Percentiles rank a stretch among this genome's conserved stretches.
Conservation (phyloP, 306 rosid species). For the Myrica gale region DNA sequence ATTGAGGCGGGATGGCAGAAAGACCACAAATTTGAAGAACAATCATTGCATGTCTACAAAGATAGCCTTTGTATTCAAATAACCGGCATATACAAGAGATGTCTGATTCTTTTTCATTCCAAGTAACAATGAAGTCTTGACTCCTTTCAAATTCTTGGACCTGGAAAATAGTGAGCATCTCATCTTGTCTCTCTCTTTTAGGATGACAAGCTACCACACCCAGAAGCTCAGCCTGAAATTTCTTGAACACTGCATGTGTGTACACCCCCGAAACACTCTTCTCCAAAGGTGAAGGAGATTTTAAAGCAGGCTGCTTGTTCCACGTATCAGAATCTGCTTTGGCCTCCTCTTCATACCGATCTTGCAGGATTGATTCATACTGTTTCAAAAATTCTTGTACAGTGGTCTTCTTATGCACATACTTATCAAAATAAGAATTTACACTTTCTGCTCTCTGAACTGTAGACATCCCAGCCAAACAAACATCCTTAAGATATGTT, state of each 20-base stretch:
- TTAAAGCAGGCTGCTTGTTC: conserved; percentile 71
- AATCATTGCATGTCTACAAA: conserved; percentile 91
- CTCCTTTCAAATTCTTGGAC: conserved; percentile 84
- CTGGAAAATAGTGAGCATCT: conserved; percentile 43
- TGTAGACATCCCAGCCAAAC: conserved; percentile 88
- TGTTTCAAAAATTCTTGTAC: conserved; percentile 82
- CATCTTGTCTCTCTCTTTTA: conserved; percentile 75
- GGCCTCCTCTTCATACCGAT: conserved; percentile 98
- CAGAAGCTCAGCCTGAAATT: conserved; percentile 88
- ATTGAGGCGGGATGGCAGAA: conserved; percentile 71
- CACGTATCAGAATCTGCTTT: conserved; percentile 94
- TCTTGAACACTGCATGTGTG: conserved; percentile 84
- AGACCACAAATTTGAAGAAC: conserved; percentile 88
- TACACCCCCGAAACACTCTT: conserved; percentile 78
- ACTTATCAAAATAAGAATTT: conserved; percentile 86
- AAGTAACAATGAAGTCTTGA: conserved; percentile 62
- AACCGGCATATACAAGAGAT: conserved; percentile 78
- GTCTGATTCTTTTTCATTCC: conserved; percentile 69
- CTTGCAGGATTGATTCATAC: conserved; percentile 83
- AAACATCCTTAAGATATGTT: conserved; percentile 64
- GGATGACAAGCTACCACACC: conserved; percentile 98
- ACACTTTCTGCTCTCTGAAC: conserved; percentile 88
- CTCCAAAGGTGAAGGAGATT: conserved; percentile 95
- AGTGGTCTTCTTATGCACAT: conserved; percentile 86
- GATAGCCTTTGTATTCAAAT: conserved; percentile 91